Base-by-base conservation (phyloP, 2,329 filamentous ascomycete genomes). In the Apiospora sp. region DNA sequence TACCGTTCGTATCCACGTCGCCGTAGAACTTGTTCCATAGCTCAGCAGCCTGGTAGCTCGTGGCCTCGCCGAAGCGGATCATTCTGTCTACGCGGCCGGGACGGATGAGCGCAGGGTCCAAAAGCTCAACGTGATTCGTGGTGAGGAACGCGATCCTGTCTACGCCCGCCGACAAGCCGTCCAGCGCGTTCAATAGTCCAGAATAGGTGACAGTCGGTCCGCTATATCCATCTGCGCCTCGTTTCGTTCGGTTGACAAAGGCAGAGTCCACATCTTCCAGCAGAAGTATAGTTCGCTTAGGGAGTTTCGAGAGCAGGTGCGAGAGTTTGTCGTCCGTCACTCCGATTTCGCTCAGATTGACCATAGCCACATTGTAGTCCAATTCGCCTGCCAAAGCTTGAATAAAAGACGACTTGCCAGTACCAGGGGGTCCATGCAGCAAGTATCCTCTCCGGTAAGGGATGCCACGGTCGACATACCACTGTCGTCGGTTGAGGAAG, bases 11-110 rank as follows among this genome's bases (percentile, higher is more conserved):
- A 79, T 98, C 95, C 34, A 94, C 85, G 46, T 97, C 94, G 4
- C 93, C 93, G 79, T 98, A 99, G 84, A 98, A 99, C 27, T 96
- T 91, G 81, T 97, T 93, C 95, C 96, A 99, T 84, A 99, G 93
- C 82, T 92, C 88, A 19, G 86, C 90, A 24, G 97, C 95, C 83
- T 98, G 96, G 81, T 93, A 93, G 73, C 91, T 88, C 3, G 93
- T 96, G 44, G 96, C 95, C 82, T 98, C 93, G 49, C 95, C 96
- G 68, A 99, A 92, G 71, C 94, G 90, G 4, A 97, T 89, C 76
- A 94, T 96, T 92, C 98, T 93, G 82, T 99, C 96, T 0, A 99
- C 95, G 68, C 96, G 90, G 0, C 96, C 96, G 0, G 96, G 96
- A 34, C 96, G 89, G 68, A 98, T 94, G 58, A 99, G 84, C 4